These are phyloP conservation scores for Xylaria sp. DNA, from an alignment of 2,329 filamentous ascomycete genomes.

Conservation along the genomic window DNA sequence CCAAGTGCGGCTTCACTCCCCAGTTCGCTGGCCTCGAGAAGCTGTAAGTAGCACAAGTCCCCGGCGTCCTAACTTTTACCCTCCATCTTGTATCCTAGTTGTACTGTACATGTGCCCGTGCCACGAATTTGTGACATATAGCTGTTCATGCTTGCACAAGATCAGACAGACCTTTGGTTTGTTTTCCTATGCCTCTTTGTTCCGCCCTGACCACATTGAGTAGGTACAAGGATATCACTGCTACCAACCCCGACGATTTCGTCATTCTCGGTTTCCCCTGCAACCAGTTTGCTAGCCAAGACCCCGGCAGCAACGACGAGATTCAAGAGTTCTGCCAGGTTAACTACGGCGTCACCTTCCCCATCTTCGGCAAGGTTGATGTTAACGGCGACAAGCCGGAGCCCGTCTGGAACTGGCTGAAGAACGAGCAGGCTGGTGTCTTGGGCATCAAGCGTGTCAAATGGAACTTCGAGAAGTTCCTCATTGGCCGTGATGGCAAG, in stretches of 20 bases:
- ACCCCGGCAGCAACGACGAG: conserved; percentile 83
- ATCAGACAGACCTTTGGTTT: neutral
- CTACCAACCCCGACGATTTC: conserved; percentile 78
- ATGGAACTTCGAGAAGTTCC: conserved; percentile 99
- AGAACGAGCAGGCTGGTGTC: conserved; percentile 78
- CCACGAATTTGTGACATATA: neutral
- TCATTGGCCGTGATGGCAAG: conserved; percentile 85
- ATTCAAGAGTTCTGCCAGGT: conserved; percentile 88
- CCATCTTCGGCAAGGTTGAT: conserved; percentile 89
- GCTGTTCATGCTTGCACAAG: neutral
- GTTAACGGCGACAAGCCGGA: conserved; percentile 88
- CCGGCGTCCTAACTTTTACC: neutral
- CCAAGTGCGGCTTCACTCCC: conserved; percentile 98
- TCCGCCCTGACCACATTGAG: conserved; percentile 20
- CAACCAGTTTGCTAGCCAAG: conserved; percentile 95
- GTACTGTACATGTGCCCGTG: neutral
- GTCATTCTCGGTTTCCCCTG: conserved; percentile 94
- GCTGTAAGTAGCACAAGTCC: conserved; percentile 61
- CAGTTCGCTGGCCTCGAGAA: conserved; percentile 92
- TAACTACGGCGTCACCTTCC: conserved; percentile 95
- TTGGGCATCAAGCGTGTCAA: conserved; percentile 91
- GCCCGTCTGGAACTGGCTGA: conserved; percentile 82
- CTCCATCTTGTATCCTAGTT: neutral
- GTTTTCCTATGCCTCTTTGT: no score
- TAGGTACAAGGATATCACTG: conserved; percentile 74